Base-by-base conservation (phyloP, 306 rosid species). In the Psophocarpus tetragonolobus region DNA sequence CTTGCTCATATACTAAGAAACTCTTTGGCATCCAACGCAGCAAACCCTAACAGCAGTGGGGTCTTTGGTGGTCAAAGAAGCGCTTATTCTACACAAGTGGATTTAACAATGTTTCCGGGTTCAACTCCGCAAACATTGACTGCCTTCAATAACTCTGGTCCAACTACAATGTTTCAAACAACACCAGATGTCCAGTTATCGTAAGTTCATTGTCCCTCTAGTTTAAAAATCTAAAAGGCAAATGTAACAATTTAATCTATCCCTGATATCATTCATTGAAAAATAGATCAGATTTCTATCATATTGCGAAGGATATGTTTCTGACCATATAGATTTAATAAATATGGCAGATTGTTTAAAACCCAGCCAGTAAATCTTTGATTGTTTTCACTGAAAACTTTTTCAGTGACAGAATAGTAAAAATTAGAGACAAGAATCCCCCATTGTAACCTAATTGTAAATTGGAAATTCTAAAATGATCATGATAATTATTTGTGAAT, bases 161-260 rank as follows among this genome's bases (percentile, higher is more conserved):
- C 80, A 14, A 51, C 57, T 68, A 47, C 76, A 24, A 56, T 32
- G 83, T 78, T 82, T 80, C 88, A 73, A 51, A 82, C 75, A 41
- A 69, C 51, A 60, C 35, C 87, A 53, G 83, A 83, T 70, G 78
- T 83, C 50, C 85, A 79, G 39, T 76, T 58, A 45, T 36, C 20
- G 98, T 93, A 87, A 93, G 97, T 87, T 39, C 75, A 7, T 77
- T 12, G 45, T 54, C 61, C 23, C 67, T 32, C 8, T 42, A 24
- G 10, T 81, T 44, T 79, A 24, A 63, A 12, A 27, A 73, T 79
- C 47, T 42, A 18, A 24, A 6, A 68, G 50, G 57, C 48, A 81
- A 50, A 48, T 23, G 75, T 56, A 26, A 17, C 61, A 35, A 76
- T 77, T 68, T 69, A 78, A 72, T 48, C 60, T 73, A 47, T 82